phyloP scores from a whole-genome alignment of 768 basidiomycete species.

The Asterophora lycoperdoides region DNA sequence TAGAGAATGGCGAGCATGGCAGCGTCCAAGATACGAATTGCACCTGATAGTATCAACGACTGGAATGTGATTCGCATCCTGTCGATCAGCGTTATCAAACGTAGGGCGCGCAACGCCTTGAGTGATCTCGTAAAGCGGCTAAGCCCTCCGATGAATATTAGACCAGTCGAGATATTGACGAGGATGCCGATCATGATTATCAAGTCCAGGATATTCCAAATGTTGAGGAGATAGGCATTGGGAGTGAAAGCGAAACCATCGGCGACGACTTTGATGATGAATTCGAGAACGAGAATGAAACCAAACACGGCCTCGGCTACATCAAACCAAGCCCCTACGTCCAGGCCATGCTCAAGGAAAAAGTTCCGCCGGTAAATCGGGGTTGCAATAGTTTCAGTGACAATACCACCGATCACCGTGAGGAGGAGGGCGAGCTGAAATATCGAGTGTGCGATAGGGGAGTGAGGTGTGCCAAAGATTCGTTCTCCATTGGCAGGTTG shows the following conservation, averaged over 20 bases:
- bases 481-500: constrained; percentile 82
- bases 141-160: constrained; percentile 74
- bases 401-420: constrained; percentile 76
- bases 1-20: constrained; percentile 86
- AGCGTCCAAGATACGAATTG: constrained; percentile 81
- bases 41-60: constrained; percentile 82
- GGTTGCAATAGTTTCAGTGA: constrained; percentile 79
- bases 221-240: constrained; percentile 85
- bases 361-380: constrained; percentile 78
- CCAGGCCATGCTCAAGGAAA: constrained; percentile 52
- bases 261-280: constrained; percentile 85
- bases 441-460: constrained; percentile 57
- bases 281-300: constrained; percentile 70
- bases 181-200: constrained; percentile 76
- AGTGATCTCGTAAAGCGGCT: constrained; percentile 80
- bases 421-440: constrained; percentile 74
- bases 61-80: constrained; percentile 86
- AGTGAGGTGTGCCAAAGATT: constrained; percentile 74
- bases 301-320: constrained; percentile 73
- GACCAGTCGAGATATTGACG: constrained; percentile 65
- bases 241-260: constrained; percentile 91
- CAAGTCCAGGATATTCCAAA: constrained; percentile 92
- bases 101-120: constrained; percentile 83
- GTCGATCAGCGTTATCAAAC: constrained; percentile 85
- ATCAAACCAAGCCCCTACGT: constrained; percentile 84